Conservation (phyloP, 768 basidiomycete genomes). For the Cytidiella melzeri region DNA sequence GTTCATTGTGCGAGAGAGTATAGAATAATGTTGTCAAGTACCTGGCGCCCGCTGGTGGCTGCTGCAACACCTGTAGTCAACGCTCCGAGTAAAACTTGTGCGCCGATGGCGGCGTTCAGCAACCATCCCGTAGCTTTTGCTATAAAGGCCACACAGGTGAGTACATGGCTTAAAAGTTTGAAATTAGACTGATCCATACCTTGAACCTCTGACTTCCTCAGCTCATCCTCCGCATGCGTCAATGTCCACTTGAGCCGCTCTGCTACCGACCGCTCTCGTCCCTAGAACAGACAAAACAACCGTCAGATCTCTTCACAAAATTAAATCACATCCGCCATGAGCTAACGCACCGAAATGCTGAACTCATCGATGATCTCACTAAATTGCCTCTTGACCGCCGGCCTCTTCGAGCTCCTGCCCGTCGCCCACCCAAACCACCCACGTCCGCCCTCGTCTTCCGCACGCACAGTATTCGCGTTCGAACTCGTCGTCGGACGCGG, state of each 20-base stretch:
- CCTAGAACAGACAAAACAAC: neutral
- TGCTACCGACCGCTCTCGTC: conserved; percentile 28
- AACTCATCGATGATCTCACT: no score
- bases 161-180: neutral
- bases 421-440: no score
- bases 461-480: no score
- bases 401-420: no score
- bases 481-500: no score
- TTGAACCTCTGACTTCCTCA: conserved; percentile 39
- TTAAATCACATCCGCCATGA: no score
- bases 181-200: conserved; percentile 28
- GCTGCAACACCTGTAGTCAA: conserved; percentile 63
- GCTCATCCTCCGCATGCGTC: conserved; percentile 38
- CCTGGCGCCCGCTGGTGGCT: conserved; percentile 33
- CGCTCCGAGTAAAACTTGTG: conserved; percentile 61
- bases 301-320: neutral
- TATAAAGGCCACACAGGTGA: conserved; percentile 8
- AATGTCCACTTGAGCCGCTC: conserved; percentile 54
- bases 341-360: no score
- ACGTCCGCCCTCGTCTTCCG: no score
- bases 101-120: conserved; percentile 46
- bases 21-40: no score
- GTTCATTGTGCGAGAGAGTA: neutral
- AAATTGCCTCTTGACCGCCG: no score
- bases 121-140: conserved; percentile 28